Conservation (phyloP, 305 asterid genomes). For the Fraxinus greggii region DNA sequence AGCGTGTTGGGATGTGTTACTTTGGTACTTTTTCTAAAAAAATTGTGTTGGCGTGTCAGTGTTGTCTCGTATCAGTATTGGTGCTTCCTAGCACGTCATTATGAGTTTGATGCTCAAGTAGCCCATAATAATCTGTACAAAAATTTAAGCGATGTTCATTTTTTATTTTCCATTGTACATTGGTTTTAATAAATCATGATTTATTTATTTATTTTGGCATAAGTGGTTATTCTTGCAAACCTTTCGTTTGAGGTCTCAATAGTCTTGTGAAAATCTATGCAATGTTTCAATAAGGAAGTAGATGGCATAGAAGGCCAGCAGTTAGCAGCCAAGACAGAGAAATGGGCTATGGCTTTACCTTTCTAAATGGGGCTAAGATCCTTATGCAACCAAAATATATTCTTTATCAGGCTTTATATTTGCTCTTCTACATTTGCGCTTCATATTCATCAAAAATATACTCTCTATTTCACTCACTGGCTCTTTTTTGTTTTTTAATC, state of each 20-base stretch:
- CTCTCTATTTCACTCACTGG: constrained; percentile 1
- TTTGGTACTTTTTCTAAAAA: neutral
- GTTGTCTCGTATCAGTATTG: neutral
- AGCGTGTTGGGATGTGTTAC: neutral
- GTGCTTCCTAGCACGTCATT: neutral
- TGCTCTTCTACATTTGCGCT: constrained; percentile 18
- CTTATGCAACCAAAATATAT: constrained; percentile 5
- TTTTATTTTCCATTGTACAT: neutral
- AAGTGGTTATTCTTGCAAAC: neutral
- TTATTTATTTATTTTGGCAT: neutral
- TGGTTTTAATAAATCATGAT: neutral
- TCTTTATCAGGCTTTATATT: constrained; percentile 2
- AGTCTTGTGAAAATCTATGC: constrained; percentile 9
- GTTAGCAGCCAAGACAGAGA: neutral
- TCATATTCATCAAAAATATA: constrained; percentile 7
- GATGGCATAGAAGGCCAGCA: neutral
- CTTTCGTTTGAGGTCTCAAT: neutral
- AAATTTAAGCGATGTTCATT: neutral
- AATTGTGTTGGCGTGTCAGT: neutral
- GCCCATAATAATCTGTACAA: neutral
- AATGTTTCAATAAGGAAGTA: neutral
- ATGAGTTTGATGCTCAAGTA: constrained; percentile 1
- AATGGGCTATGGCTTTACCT: constrained; percentile 2
- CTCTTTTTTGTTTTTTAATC: neutral
- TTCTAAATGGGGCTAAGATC: constrained; percentile 3